A percentile compares a stretch with the other conserved stretches of the same genome.
Evolutionary conservation across 345 rosid species (phyloP).

Genomic region (Citrus sinensis): DNA sequence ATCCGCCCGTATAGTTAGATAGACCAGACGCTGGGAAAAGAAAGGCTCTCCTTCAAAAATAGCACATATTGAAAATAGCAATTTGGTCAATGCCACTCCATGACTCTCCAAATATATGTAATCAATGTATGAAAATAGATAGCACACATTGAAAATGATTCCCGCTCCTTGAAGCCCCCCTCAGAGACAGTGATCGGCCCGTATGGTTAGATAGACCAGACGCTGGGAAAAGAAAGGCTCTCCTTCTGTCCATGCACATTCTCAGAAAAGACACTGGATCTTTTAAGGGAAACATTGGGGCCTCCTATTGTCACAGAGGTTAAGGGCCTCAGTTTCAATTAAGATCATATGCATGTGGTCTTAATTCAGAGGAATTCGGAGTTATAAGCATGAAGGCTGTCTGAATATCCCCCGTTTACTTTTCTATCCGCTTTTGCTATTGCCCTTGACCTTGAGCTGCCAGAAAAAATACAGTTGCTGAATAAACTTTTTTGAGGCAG

Average conservation of each 20-base stretch:
- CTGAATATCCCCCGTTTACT: not conserved
- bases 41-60: not conserved
- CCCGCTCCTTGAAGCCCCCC: not conserved
- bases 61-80: too few species aligned
- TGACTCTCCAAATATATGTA: not conserved
- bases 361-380: not conserved
- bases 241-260: not conserved
- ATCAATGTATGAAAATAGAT: not conserved
- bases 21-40: not conserved
- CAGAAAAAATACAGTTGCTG: not conserved
- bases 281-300: not conserved
- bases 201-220: too few species aligned
- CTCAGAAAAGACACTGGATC: not conserved
- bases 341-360: constrained; percentile 5
- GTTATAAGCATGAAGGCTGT: constrained; percentile 9
- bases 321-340: not conserved
- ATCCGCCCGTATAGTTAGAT: too few species aligned
- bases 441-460: not conserved
- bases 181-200: not conserved
- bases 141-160: not conserved
- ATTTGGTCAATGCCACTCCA: not conserved
- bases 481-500: not conserved
- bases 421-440: not conserved
- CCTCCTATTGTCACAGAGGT: not conserved
- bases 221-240: not conserved